phyloP scores from a whole-genome alignment of 2,329 filamentous ascomycete genomes.

The Sclerotinia subarctica region DNA sequence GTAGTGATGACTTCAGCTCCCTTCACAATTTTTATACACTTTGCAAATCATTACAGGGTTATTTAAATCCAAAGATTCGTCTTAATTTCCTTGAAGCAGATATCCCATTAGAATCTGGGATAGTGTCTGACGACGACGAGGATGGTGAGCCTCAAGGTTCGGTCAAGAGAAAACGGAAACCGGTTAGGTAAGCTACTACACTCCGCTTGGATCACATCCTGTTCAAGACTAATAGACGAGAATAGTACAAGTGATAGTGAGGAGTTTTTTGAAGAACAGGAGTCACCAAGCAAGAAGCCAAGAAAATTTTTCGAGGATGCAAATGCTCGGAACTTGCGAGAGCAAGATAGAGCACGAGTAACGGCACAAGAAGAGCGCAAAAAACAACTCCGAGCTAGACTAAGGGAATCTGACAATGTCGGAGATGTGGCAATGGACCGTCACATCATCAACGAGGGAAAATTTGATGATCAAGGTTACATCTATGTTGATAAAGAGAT shows the following conservation, averaged over 20 bases:
- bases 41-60: conserved; percentile 5
- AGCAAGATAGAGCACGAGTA: conserved; percentile 52
- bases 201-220: not conserved
- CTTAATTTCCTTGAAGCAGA: not conserved
- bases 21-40: conserved; percentile 1
- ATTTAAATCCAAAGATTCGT: conserved; percentile 14
- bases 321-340: conserved; percentile 47
- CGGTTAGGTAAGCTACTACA: conserved; percentile 23
- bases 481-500: conserved; percentile 65
- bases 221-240: not conserved
- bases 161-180: conserved; percentile 41
- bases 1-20: not conserved
- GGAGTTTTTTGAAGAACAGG: conserved; percentile 1
- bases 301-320: conserved; percentile 47
- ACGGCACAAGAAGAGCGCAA: conserved; percentile 53
- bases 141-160: conserved; percentile 38
- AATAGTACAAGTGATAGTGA: conserved; percentile 7
- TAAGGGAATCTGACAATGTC: conserved; percentile 45
- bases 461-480: conserved; percentile 55
- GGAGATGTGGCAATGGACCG: conserved; percentile 45
- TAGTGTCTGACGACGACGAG: conserved; percentile 26
- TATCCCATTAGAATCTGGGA: not conserved
- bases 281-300: conserved; percentile 37
- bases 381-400: conserved; percentile 46
- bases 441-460: conserved; percentile 66